Evolutionary conservation across 169 alveolate genomes (phyloP).

Genomic region (Eimeria acervulina): DNA sequence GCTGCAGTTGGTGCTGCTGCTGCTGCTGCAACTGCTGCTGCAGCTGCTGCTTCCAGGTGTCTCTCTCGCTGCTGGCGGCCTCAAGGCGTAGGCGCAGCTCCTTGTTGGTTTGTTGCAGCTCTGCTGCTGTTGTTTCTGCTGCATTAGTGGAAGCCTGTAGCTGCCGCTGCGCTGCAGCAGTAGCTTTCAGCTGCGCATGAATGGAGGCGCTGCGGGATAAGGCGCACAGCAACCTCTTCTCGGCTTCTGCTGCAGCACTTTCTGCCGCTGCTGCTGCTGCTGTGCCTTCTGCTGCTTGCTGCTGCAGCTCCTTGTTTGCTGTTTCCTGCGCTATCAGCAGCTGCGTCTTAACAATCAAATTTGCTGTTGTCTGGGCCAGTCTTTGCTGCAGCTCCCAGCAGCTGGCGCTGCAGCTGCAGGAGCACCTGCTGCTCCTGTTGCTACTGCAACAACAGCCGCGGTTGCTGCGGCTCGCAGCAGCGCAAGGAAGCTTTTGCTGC

Average conservation of each 20-base stretch:
- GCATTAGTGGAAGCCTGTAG: not conserved
- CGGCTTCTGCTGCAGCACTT: conserved; percentile 54
- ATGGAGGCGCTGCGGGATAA: not conserved
- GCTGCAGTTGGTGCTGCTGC: conserved; percentile 29
- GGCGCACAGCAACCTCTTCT: conserved; percentile 25
- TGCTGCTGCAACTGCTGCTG: conserved; percentile 52
- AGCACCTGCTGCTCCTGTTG: conserved; percentile 44
- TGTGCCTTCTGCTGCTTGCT: conserved; percentile 43
- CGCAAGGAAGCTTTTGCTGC: not conserved
- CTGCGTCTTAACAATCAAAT: conserved; percentile 35
- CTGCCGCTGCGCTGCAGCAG: conserved; percentile 40
- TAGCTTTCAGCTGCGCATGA: conserved; percentile 28
- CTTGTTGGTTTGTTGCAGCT: not conserved
- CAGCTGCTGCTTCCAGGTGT: conserved; percentile 63
- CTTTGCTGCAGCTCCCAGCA: conserved; percentile 60
- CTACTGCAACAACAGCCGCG: conserved; percentile 38
- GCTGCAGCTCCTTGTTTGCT: conserved; percentile 45
- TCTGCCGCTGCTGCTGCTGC: conserved; percentile 69
- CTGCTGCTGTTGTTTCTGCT: not conserved
- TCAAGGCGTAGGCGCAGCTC: conserved; percentile 15
- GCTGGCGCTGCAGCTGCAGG: conserved; percentile 27
- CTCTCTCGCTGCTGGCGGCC: conserved; percentile 5
- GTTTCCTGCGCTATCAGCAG: conserved; percentile 14
- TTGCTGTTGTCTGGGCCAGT: conserved; percentile 9
- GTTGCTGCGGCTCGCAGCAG: not conserved